Conservation (phyloP, 2,329 filamentous ascomycete species). For the Chrysoporthe austroafricana region DNA sequence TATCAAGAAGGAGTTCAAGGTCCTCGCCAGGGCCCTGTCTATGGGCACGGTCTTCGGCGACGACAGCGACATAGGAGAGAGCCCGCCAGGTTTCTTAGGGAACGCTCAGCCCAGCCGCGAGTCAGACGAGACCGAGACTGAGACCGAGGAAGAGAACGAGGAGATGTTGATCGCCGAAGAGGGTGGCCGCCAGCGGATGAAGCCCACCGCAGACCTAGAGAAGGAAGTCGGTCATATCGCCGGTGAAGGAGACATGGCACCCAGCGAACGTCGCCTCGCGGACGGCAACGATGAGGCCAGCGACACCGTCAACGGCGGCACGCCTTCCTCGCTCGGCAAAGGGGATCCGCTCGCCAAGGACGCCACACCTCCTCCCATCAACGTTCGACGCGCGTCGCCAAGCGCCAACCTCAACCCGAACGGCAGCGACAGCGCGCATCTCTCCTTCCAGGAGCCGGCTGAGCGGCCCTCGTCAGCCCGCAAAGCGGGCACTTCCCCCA, state of each 20-base stretch:
- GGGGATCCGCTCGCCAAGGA: background rate
- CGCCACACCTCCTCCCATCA: background rate
- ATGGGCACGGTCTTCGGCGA: slow-evolving; percentile 47
- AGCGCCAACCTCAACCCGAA: slow-evolving; percentile 17
- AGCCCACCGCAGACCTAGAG: slow-evolving; percentile 41
- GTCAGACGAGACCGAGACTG: slow-evolving; percentile 28
- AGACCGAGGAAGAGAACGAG: slow-evolving; percentile 29
- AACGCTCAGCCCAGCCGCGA: slow-evolving; percentile 31
- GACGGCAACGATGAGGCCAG: background rate
- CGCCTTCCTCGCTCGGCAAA: background rate
- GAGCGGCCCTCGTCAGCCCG: slow-evolving; percentile 15
- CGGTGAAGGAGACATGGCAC: background rate
- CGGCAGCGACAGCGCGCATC: slow-evolving; percentile 4
- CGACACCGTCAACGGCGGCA: background rate
- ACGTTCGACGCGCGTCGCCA: slow-evolving; percentile 8
- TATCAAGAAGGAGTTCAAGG: slow-evolving; percentile 50
- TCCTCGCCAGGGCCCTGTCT: slow-evolving; percentile 47
- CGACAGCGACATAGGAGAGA: slow-evolving; percentile 42
- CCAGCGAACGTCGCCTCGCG: background rate
- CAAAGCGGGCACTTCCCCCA: slow-evolving; percentile 2
- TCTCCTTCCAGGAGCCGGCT: slow-evolving; percentile 21
- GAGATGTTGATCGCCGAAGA: slow-evolving; percentile 32
- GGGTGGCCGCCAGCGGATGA: slow-evolving; percentile 38
- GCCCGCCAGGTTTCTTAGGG: slow-evolving; percentile 48
- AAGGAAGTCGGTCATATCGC: slow-evolving; percentile 30